Evolutionary conservation across 139 green algal genomes (phyloP), one percentile per base, ranked within the genome.

Genomic region (Yamagishiella unicocca): DNA sequence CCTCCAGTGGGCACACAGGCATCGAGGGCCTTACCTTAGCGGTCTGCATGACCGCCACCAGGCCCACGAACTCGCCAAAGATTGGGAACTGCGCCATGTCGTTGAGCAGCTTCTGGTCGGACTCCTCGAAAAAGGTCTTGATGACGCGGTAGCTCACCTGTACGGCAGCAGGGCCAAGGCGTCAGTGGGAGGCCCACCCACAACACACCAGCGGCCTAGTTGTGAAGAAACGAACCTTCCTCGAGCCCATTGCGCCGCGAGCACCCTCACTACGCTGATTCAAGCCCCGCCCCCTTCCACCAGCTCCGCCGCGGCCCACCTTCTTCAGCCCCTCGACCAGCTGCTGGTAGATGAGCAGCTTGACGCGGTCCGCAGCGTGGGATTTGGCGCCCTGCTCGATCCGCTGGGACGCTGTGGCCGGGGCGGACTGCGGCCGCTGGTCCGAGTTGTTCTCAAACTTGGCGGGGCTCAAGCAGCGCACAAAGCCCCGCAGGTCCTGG

Each of bases 311-410:
- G 0, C 42, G 9, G 9, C 78, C 25, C 40, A 85, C 79, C 79
- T 61, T 45, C 29, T 75, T 85, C 3, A 85, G 79, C 2, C 79
- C 79, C 42, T 76, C 61, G 61, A 85, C 79, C 61, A 85, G 79
- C 61, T 85, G 79, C 40, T 85, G 79, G 61, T 85, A 85, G 61
- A 84, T 84, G 38, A 84, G 77, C 55, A 85, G 38, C 79, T 85
- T 85, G 8, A 84, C 77, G 37, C 77, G 77, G 37, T 72, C 77
- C 37, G 42, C 77, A 4, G 77, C 77, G 37, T 82, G 46, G 1
- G 74, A 24, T 24, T 17, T 27, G 6, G 46, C 9, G 42, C 29
- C n/a, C n/a, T n/a, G n/a, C n/a, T n/a, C n/a, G 9, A 74, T 31
- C 9, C 8, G 27, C 40, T 29, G 64, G n/a, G n/a, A 6, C n/a